Evolutionary conservation across 805 yeast species (phyloP).

Genomic region (Metschnikowia kofuensis): DNA sequence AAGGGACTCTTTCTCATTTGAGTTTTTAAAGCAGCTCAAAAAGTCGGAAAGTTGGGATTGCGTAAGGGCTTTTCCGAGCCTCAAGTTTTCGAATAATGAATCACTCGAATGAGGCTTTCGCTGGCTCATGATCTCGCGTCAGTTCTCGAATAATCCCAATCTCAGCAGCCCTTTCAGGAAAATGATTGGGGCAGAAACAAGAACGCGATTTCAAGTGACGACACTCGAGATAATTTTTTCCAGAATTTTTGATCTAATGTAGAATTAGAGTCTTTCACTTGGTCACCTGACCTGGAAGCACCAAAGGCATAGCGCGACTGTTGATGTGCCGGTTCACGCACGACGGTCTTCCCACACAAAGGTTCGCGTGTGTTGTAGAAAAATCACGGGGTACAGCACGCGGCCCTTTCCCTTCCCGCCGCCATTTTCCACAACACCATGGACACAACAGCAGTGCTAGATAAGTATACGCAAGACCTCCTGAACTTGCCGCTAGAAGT

Average conservation of each 20-base stretch:
- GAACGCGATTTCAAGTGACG: too few species aligned
- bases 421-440: conserved; percentile 28
- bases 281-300: too few species aligned
- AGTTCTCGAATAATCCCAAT: too few species aligned
- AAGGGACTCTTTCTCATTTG: not conserved
- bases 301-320: not conserved
- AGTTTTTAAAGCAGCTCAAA: not conserved
- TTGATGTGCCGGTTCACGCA: conserved; percentile 6
- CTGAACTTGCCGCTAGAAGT: conserved; percentile 88
- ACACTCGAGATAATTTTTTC: too few species aligned
- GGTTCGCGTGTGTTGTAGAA: not conserved
- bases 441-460: conserved; percentile 82
- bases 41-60: not conserved
- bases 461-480: conserved; percentile 54
- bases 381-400: too few species aligned
- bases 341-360: not conserved
- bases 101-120: not conserved
- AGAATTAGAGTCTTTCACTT: too few species aligned
- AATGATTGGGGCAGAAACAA: too few species aligned
- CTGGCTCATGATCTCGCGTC: not conserved
- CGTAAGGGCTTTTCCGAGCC: not conserved
- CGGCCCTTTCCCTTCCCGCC: too few species aligned
- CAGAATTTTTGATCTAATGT: too few species aligned
- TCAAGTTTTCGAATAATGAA: not conserved
- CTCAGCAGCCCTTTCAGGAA: too few species aligned